phyloP scores from a whole-genome alignment of 2,329 filamentous ascomycete species.

The Clonostachys rhizophaga region DNA sequence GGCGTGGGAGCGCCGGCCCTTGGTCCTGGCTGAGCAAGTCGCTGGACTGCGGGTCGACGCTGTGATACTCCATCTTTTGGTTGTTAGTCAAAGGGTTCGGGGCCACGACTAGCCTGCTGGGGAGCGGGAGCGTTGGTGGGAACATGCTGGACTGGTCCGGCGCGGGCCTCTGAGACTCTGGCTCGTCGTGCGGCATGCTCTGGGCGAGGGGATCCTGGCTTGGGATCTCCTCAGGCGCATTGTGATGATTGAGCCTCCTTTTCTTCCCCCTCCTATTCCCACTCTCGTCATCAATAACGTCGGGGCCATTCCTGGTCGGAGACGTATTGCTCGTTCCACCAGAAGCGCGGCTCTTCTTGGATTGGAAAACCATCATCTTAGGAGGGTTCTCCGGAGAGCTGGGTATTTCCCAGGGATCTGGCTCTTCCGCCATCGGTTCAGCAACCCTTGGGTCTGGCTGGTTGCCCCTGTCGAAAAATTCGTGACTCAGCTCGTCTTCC shows the following conservation, averaged over 20 bases:
- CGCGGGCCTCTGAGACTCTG: slow-evolving; percentile 2
- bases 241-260: neutral
- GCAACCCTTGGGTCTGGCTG: slow-evolving; percentile 1
- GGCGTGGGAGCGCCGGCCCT: neutral
- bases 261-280: slow-evolving; percentile 1
- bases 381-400: slow-evolving; percentile 23
- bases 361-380: no score
- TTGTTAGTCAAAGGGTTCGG: slow-evolving; percentile 25
- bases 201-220: no score
- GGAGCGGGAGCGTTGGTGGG: slow-evolving; percentile 15
- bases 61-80: slow-evolving; percentile 28
- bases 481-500: no score
- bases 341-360: no score
- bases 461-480: no score
- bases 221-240: no score
- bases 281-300: neutral
- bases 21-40: slow-evolving; percentile 2
- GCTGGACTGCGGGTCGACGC: slow-evolving; percentile 11
- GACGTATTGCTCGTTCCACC: no score
- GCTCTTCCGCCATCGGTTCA: slow-evolving; percentile 8
- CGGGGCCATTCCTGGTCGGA: no score
- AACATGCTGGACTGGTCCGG: slow-evolving; percentile 13
- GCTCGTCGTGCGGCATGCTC: neutral
- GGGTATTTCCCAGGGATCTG: slow-evolving; percentile 38
- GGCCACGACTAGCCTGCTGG: slow-evolving; percentile 19